Base-by-base conservation (phyloP, 129 eudicot species). In the Smallanthus sonchifolius region DNA sequence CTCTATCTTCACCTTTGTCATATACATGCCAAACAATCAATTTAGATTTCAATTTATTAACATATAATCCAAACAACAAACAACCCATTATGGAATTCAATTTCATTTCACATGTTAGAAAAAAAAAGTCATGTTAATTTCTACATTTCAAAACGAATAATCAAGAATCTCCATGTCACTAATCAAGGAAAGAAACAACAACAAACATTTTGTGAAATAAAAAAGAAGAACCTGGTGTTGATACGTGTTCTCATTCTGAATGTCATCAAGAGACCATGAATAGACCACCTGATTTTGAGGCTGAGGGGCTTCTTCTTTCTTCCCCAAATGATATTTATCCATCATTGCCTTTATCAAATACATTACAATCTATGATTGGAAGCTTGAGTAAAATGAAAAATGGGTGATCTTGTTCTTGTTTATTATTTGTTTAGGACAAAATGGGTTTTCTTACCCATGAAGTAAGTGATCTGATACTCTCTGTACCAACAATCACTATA, bases 191-290 rank as follows among this genome's bases (percentile, higher is more conserved):
- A 24, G 30, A 24, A 24, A 24, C 30, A 24, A 24, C 30, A 24
- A 24, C 1, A 24, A 24, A 24, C 30, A 24, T 24, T 24, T 24
- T 24, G 30, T 24, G 30, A 24, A 24, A 24, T 24, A 24, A 24
- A 24, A 24, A 24, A 24, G 30, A 16, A 7, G 16, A 42, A 77
- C 82, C 82, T 69, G 70, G 20, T 72, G 39, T 52, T 73, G 73
- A 61, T 72, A 82, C 2, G 78, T 68, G 5, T 77, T 74, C 32
- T 62, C 73, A 37, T 73, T 78, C 28, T 68, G 39, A 8, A 82
- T 78, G 8, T 77, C 86, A 28, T 73, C 57, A 60, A 82, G 17
- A 5, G 86, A 77, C 83, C 86, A 82, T n/a, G 86, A 82, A 38
- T 77, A 67, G 0, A 82, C 44, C 60, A n/a, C 5, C 59, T 73